Conservation (phyloP, 495 filamentous ascomycete genomes). For the Trichoderma virens region DNA sequence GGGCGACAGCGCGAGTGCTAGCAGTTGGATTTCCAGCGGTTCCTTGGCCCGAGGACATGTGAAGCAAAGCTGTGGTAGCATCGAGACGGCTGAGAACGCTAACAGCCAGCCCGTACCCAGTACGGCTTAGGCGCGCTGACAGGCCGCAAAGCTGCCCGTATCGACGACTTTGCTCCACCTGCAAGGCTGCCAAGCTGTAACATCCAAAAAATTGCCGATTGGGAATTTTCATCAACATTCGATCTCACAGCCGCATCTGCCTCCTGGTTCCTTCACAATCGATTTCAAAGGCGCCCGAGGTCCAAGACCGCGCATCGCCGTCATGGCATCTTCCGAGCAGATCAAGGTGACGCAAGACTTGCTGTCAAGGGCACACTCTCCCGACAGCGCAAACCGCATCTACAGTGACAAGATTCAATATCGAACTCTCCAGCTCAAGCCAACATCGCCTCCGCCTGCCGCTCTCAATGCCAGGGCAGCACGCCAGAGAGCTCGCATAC, state of each 20-base stretch:
- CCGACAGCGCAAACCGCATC: conserved; percentile 58
- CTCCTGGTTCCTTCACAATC: neutral
- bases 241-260: conserved; percentile 15
- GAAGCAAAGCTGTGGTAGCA: neutral
- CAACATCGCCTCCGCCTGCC: conserved; percentile 55
- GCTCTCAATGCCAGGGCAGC: conserved; percentile 51
- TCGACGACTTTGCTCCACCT: neutral
- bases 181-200: neutral
- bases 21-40: no score
- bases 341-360: conserved; percentile 50
- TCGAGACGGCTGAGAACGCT: neutral
- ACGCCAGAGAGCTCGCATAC: conserved; percentile 48
- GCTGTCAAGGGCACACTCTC: conserved; percentile 66
- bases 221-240: conserved; percentile 20
- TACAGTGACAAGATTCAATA: conserved; percentile 75
- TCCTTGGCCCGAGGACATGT: no score
- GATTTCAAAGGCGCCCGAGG: no score
- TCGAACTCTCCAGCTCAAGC: conserved; percentile 71
- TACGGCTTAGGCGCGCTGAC: neutral
- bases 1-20: no score
- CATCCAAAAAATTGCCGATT: neutral
- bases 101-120: neutral
- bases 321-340: neutral
- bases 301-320: neutral
- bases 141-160: neutral